Conservation (phyloP, 345 rosid species). For the Psidium friedrichsthalianum region DNA sequence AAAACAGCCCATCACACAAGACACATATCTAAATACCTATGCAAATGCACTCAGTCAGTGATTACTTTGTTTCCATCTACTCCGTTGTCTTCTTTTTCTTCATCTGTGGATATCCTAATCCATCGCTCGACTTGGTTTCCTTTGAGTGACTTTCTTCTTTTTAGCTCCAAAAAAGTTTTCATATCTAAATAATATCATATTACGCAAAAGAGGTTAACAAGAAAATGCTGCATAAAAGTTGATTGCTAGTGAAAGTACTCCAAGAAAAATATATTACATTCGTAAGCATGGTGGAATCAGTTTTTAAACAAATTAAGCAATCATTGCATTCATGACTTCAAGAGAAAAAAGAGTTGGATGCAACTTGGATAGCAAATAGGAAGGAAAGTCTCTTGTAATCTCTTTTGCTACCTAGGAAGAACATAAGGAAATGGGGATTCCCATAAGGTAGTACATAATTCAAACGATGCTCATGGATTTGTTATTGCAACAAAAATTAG, state of each 20-base stretch:
- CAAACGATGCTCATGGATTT: neutral
- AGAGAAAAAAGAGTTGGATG: neutral
- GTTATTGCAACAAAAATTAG: neutral
- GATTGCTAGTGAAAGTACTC: neutral
- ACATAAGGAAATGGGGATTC: neutral
- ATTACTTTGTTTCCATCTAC: slow-evolving; percentile 21
- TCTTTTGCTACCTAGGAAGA: neutral
- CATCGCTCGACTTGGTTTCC: slow-evolving; percentile 16
- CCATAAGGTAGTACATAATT: neutral
- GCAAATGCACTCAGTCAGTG: neutral
- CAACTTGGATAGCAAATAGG: neutral
- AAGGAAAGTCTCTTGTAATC: neutral
- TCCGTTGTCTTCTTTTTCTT: slow-evolving; percentile 17
- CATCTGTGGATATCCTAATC: slow-evolving; percentile 24
- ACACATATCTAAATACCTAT: neutral
- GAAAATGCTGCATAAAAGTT: neutral
- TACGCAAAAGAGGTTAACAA: neutral
- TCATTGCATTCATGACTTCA: neutral
- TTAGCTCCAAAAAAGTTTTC: slow-evolving; percentile 67
- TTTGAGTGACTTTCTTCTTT: slow-evolving; percentile 25
- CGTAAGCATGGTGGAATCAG: neutral
- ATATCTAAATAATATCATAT: slow-evolving; percentile 32
- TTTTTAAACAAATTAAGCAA: neutral
- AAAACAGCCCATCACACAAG: neutral
- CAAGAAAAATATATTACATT: neutral